A percentile compares a stretch with the other conserved stretches of the same genome.
Evolutionary conservation across 768 basidiomycete genomes (phyloP).

Genomic region (Podaxis sp.): DNA sequence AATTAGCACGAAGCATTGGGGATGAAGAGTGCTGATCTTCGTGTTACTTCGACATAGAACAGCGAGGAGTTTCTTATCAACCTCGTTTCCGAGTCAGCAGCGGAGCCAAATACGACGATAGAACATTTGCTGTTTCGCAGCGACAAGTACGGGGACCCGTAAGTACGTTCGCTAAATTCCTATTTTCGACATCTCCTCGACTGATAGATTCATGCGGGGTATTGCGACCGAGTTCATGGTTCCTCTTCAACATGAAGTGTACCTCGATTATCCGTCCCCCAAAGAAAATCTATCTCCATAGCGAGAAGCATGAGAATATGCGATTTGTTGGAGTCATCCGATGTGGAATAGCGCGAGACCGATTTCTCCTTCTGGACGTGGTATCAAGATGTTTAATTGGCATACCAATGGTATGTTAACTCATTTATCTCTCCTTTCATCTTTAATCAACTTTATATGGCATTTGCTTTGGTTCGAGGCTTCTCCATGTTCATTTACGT

Average conservation of each 20-base stretch:
- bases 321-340: not conserved
- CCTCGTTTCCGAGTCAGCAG: not conserved
- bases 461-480: not conserved
- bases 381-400: slow-evolving; percentile 4
- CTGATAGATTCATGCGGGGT: not conserved
- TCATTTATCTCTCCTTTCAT: slow-evolving; percentile 8
- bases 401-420: slow-evolving; percentile 10
- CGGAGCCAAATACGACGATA: not conserved
- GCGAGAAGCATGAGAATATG: not conserved
- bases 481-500: slow-evolving; percentile 1
- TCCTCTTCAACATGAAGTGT: slow-evolving; percentile 1
- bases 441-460: not conserved
- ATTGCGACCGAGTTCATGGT: not conserved
- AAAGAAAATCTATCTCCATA: not conserved
- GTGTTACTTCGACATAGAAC: not conserved
- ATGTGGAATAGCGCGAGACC: not conserved
- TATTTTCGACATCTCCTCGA: not conserved
- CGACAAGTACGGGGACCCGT: not conserved
- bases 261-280: not conserved
- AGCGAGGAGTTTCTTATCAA: not conserved
- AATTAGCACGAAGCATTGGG: not conserved
- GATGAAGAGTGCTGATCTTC: not conserved
- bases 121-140: not conserved
- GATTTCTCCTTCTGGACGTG: not conserved
- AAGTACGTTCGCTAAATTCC: not conserved